Percentiles rank a stretch among this genome's conserved stretches.
These are phyloP conservation scores for Apiospora hydei DNA, from an alignment of 2,329 filamentous ascomycete genomes.

Conservation along the genomic window DNA sequence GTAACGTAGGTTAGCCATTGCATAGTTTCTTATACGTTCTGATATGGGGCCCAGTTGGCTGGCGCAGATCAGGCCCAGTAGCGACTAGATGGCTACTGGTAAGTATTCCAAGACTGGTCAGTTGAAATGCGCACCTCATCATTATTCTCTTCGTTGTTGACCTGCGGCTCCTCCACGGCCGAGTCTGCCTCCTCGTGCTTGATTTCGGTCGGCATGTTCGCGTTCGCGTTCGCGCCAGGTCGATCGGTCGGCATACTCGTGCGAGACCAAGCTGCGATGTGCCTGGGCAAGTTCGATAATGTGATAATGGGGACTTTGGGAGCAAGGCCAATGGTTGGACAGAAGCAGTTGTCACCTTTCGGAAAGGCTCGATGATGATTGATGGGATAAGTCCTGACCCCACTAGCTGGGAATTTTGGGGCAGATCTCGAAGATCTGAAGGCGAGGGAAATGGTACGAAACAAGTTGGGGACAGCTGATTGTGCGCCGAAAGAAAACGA, in stretches of 20 bases:
- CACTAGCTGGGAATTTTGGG: conserved; percentile 12
- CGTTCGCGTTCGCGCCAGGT: conserved; percentile 6
- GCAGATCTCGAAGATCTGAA: conserved; percentile 2
- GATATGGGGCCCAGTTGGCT: conserved; percentile 25
- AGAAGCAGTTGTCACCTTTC: neutral
- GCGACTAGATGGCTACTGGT: conserved; percentile 30
- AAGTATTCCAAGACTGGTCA: conserved; percentile 27
- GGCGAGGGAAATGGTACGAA: neutral
- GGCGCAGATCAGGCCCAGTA: conserved; percentile 30
- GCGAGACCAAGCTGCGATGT: neutral
- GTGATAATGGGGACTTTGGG: neutral
- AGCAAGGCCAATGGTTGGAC: conserved; percentile 14
- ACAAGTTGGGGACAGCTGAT: neutral
- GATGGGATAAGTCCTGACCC: conserved; percentile 18
- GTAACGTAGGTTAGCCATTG: conserved; percentile 35
- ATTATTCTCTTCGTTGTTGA: conserved; percentile 48
- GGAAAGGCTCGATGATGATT: conserved; percentile 15
- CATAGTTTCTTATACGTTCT: conserved; percentile 29
- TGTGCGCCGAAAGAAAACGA: neutral
- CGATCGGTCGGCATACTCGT: conserved; percentile 1
- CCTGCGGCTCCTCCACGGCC: conserved; percentile 2
- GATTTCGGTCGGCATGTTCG: conserved; percentile 9
- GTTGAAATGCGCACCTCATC: conserved; percentile 53
- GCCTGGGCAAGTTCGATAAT: neutral
- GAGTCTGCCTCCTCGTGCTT: conserved; percentile 19